Conservation (phyloP, 352 stramenopile genomes). For the Thalassiosira mediterranea region DNA sequence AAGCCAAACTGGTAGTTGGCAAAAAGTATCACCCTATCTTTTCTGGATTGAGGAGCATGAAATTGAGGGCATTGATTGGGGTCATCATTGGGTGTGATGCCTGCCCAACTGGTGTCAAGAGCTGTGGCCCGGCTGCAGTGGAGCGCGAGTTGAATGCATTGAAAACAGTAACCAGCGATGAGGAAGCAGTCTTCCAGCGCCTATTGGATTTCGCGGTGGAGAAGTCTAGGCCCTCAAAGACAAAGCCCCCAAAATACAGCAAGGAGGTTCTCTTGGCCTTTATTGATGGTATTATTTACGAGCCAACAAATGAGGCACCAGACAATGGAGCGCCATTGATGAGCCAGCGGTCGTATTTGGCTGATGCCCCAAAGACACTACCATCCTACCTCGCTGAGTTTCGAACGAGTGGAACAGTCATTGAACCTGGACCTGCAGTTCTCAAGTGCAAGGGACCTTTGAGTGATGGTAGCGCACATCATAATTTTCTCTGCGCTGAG, state of each 20-base stretch:
- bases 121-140: neutral
- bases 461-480: neutral
- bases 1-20: neutral
- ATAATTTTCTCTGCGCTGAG: neutral
- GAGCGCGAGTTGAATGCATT: neutral
- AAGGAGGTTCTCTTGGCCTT: neutral
- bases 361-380: neutral
- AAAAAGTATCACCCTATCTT: slow-evolving; percentile 3
- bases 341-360: neutral
- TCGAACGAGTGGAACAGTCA: neutral
- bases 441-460: neutral
- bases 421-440: neutral
- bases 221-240: neutral
- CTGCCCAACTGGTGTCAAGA: neutral
- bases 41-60: neutral
- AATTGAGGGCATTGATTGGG: neutral
- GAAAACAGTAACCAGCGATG: neutral
- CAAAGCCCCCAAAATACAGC: neutral
- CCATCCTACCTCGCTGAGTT: neutral
- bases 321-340: neutral
- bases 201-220: neutral
- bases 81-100: slow-evolving; percentile 5
- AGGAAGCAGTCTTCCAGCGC: neutral
- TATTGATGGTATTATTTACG: slow-evolving; percentile 8
- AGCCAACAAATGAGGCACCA: slow-evolving; percentile 4